Conservation (phyloP, 306 rosid species). For the Macrotyloma uniflorum region DNA sequence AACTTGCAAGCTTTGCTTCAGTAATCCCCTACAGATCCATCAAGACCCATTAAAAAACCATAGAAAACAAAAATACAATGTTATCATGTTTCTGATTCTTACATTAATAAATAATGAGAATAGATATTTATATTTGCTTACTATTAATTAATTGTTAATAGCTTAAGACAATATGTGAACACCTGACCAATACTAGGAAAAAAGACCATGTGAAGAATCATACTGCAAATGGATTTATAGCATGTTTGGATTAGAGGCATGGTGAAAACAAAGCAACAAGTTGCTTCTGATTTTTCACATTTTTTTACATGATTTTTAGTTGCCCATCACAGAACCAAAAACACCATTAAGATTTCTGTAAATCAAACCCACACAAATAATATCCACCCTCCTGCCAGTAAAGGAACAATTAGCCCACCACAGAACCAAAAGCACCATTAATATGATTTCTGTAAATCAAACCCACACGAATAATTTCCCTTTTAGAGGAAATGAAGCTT, state of each 20-base stretch:
- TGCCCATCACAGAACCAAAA: too few species aligned
- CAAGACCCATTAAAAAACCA: slow-evolving; percentile 9
- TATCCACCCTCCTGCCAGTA: too few species aligned
- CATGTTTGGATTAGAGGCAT: too few species aligned
- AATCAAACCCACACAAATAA: too few species aligned
- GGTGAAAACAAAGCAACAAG: too few species aligned
- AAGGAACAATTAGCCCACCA: too few species aligned
- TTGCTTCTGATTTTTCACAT: too few species aligned
- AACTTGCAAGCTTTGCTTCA: slow-evolving; percentile 2
- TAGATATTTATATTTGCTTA: not conserved
- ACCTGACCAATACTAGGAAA: slow-evolving; percentile 1
- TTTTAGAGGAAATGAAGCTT: slow-evolving; percentile 10
- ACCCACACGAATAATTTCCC: not conserved
- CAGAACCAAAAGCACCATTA: too few species aligned
- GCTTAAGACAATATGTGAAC: not conserved
- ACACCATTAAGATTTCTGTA: too few species aligned
- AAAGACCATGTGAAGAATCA: not conserved
- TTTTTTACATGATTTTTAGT: too few species aligned
- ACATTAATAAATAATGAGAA: slow-evolving; percentile 16
- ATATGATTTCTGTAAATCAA: not conserved
- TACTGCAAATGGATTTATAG: not conserved
- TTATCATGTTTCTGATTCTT: slow-evolving; percentile 17
- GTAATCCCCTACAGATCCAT: not conserved
- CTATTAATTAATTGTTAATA: not conserved
- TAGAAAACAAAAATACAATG: not conserved